phyloP scores from a whole-genome alignment of 805 yeast genomes.

The Candida ovalis region DNA sequence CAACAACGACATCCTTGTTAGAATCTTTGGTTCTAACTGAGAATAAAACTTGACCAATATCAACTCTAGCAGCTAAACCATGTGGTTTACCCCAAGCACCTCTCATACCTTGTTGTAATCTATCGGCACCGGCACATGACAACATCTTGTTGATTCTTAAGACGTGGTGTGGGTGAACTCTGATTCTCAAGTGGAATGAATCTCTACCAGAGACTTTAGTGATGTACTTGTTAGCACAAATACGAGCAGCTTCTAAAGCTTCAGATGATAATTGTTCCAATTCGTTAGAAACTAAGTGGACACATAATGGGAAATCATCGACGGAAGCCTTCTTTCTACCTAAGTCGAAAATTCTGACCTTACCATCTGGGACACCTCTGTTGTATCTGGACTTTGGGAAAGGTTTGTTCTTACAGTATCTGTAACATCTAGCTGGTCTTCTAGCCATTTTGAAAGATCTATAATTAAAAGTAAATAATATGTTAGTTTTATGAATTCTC shows the following conservation, averaged over 20 bases:
- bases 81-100: constrained; percentile 99
- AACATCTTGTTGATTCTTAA: constrained; percentile 99
- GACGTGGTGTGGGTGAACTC: constrained; percentile 99
- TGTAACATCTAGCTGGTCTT: constrained; percentile 99
- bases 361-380: constrained; percentile 99
- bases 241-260: constrained; percentile 99
- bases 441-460: constrained; percentile 84
- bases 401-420: constrained; percentile 99
- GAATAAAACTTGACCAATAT: constrained; percentile 97
- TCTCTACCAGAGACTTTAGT: constrained; percentile 98
- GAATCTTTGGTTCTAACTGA: constrained; percentile 98
- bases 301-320: constrained; percentile 99
- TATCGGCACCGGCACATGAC: constrained; percentile 99
- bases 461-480: constrained; percentile 1
- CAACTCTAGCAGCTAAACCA: constrained; percentile 99
- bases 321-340: constrained; percentile 99
- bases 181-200: constrained; percentile 99
- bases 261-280: constrained; percentile 98
- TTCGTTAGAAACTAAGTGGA: constrained; percentile 99
- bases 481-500: neutral
- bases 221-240: constrained; percentile 99
- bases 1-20: constrained; percentile 96
- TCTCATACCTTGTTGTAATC: constrained; percentile 99
- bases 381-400: constrained; percentile 99
- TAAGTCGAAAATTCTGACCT: constrained; percentile 98